phyloP scores from a whole-genome alignment of 306 rosid genomes.

The Citrullus colocynthis region DNA sequence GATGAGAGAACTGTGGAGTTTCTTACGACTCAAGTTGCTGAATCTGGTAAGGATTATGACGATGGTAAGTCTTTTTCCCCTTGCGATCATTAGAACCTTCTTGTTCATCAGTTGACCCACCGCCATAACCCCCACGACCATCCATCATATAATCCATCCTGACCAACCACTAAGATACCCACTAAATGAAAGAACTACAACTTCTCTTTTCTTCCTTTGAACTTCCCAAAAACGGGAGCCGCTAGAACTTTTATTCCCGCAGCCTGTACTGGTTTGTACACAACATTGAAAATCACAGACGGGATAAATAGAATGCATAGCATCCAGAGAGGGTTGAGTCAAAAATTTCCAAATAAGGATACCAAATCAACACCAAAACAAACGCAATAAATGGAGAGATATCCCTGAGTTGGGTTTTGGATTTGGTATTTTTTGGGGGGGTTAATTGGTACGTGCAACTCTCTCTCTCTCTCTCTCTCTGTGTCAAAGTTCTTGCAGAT shows the following conservation, averaged over 20 bases:
- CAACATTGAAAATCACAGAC: not conserved
- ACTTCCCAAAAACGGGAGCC: conserved; percentile 5
- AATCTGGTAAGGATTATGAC: conserved; percentile 34
- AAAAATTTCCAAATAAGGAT: conserved; percentile 6
- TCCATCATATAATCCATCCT: conserved; percentile 20
- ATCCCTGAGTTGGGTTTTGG: conserved; percentile 8
- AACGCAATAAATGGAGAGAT: conserved; percentile 9
- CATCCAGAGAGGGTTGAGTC: not conserved
- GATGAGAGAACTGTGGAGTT: not conserved
- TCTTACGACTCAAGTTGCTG: conserved; percentile 51
- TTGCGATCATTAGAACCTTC: conserved; percentile 13
- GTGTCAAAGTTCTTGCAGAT: not conserved
- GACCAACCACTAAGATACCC: not conserved
- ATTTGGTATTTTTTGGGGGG: not conserved
- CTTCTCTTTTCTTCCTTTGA: not conserved
- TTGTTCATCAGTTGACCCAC: conserved; percentile 28
- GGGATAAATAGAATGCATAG: conserved; percentile 8
- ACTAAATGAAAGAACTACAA: not conserved
- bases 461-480: not conserved
- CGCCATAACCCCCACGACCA: conserved; percentile 16
- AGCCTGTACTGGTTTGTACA: not conserved
- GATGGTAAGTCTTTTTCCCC: conserved; percentile 24
- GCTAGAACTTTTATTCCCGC: not conserved
- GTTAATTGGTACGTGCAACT: not conserved
- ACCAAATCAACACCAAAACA: conserved; percentile 12